These are phyloP conservation scores for Aspergillus funiculosus DNA, from an alignment of 495 filamentous ascomycete genomes.

Conservation along the genomic window DNA sequence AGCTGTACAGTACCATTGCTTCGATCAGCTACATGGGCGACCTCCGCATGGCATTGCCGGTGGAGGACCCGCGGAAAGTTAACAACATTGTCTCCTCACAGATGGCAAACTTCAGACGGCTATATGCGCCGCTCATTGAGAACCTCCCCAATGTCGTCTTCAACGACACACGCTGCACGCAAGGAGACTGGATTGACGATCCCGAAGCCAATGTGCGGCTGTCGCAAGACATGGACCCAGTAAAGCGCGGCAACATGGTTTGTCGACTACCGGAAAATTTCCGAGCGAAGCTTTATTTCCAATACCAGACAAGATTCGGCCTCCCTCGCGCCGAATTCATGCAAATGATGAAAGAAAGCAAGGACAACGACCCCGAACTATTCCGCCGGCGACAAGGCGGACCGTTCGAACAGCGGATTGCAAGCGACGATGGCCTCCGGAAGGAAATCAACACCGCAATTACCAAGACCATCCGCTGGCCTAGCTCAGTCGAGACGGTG, in stretches of 20 bases:
- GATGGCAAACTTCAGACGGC: conserved; percentile 79
- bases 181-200: conserved; percentile 61
- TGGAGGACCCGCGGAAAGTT: conserved; percentile 90
- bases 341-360: conserved; percentile 71
- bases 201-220: conserved; percentile 55
- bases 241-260: conserved; percentile 91
- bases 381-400: conserved; percentile 73
- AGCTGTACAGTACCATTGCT: conserved; percentile 84
- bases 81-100: conserved; percentile 89
- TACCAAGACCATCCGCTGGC: conserved; percentile 83
- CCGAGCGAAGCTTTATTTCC: conserved; percentile 83
- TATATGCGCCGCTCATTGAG: conserved; percentile 84
- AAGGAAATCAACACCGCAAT: conserved; percentile 67
- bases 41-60: conserved; percentile 79
- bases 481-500: conserved; percentile 73
- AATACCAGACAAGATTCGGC: conserved; percentile 82
- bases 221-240: conserved; percentile 83
- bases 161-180: conserved; percentile 58
- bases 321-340: conserved; percentile 81
- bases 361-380: conserved; percentile 56
- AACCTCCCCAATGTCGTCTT: conserved; percentile 84
- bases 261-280: conserved; percentile 83
- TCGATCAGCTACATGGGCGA: conserved; percentile 92
- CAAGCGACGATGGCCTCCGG: conserved; percentile 58
- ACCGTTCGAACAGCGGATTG: conserved; percentile 79